Conservation (phyloP, 1,284 basidiomycete genomes). For the Austroboletus niveus region DNA sequence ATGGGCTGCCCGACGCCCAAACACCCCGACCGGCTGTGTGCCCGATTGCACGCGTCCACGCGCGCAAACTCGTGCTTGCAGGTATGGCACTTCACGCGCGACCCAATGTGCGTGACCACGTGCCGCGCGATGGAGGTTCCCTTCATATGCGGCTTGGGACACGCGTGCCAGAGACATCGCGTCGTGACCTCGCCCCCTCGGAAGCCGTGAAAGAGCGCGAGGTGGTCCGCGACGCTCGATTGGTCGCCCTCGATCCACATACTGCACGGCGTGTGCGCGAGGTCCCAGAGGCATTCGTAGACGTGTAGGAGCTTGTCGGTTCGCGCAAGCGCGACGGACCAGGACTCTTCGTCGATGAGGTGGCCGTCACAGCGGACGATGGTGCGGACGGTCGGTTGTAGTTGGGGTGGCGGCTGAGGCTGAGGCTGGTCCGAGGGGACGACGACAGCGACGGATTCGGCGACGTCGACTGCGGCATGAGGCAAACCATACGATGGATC, state of each 20-base stretch:
- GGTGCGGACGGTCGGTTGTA: slow-evolving; percentile 10
- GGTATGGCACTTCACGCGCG: slow-evolving; percentile 30
- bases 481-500: slow-evolving; percentile 17
- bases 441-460: slow-evolving; percentile 7
- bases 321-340: slow-evolving; percentile 23
- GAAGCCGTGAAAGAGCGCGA: slow-evolving; percentile 31
- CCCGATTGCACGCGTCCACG: slow-evolving; percentile 36
- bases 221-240: slow-evolving; percentile 34
- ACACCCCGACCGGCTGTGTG: slow-evolving; percentile 33
- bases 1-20: slow-evolving; percentile 31
- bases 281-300: slow-evolving; percentile 34
- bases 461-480: slow-evolving; percentile 20
- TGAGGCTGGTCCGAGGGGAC: slow-evolving; percentile 5
- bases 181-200: slow-evolving; percentile 30
- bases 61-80: slow-evolving; percentile 34
- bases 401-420: background rate
- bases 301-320: slow-evolving; percentile 28
- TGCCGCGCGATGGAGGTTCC: slow-evolving; percentile 35
- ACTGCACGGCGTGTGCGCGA: slow-evolving; percentile 21
- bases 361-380: slow-evolving; percentile 28
- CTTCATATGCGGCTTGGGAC: slow-evolving; percentile 30
- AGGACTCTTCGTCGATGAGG: slow-evolving; percentile 30
- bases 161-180: slow-evolving; percentile 32
- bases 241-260: slow-evolving; percentile 36
- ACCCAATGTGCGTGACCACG: slow-evolving; percentile 33